Conservation (phyloP, 1,139 yeast species). For the Pichia sp. region DNA sequence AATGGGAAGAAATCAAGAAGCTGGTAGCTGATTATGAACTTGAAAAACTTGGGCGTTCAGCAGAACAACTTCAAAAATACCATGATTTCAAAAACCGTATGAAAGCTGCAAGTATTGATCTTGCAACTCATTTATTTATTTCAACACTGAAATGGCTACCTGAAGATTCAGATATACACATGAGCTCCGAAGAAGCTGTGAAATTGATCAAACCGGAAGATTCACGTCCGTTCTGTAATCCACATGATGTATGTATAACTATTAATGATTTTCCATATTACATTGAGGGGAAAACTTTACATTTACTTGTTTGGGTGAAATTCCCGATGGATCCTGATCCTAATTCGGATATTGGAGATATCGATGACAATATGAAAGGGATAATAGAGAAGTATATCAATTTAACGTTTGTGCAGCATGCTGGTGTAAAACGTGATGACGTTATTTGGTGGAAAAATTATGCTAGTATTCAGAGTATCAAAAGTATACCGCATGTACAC, state of each 20-base stretch:
- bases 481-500: constrained; percentile 52
- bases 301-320: constrained; percentile 37
- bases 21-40: constrained; percentile 10
- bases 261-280: constrained; percentile 36
- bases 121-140: constrained; percentile 24
- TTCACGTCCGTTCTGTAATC: constrained; percentile 22
- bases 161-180: constrained; percentile 8
- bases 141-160: constrained; percentile 26
- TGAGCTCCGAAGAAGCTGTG: constrained; percentile 8
- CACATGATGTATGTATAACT: constrained; percentile 25
- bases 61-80: constrained; percentile 19
- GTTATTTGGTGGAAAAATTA: constrained; percentile 59
- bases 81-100: constrained; percentile 19
- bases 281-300: constrained; percentile 31
- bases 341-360: constrained; percentile 36
- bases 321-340: constrained; percentile 34
- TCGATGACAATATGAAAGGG: constrained; percentile 32
- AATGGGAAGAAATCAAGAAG: constrained; percentile 14
- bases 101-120: constrained; percentile 15
- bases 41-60: constrained; percentile 20
- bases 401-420: constrained; percentile 38
- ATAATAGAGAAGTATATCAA: constrained; percentile 36
- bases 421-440: constrained; percentile 33
- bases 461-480: constrained; percentile 53
- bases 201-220: constrained; percentile 15